Evolutionary conservation across 805 yeast genomes (phyloP), one percentile per base, ranked within the genome.

Genomic region (Kodamaea laetipori): DNA sequence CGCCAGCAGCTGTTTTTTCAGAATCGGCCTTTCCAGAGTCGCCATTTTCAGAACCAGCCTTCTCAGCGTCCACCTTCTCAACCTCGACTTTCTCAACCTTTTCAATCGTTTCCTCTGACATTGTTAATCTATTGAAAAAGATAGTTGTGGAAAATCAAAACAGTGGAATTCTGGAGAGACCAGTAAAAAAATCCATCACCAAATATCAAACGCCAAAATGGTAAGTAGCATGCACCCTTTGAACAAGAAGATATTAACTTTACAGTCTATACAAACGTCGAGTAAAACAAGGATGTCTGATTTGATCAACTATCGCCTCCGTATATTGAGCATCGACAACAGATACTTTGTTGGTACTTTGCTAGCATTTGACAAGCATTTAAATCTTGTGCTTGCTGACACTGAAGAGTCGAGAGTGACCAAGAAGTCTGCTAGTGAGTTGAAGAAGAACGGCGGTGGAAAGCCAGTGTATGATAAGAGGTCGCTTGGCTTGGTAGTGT

Each of bases 281-380:
- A 66, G 67, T 46, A 71, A 67, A 50, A 72, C 76, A 10, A 67
- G 63, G 41, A 57, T 73, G 71, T 76, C 90, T 12, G 90, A 85
- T 56, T 73, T 92, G 50, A 67, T 92, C 41, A 76, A 86, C 55
- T 85, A 80, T 66, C 76, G 87, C 45, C 78, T 94, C 42, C 77
- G 84, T 43, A 86, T 89, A 17, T 73, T 82, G 21, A 79, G 92
- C 1, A 62, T 79, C n/a, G 97, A 92, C 64, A 83, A 85, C 4
- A 75, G 95, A 33, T 82, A 80, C 34, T 79, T 86, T 51, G 73
- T 82, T 5, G 99, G 99, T 1, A 82, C 81, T 49, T 73, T 92
- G 41, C 65, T 90, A 49, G 90, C 98, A 6, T 92, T 88, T 61
- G 99, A 94, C 63, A 84, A 84, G 58, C 86, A 84, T 60, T 82